Conservation (phyloP, 352 stramenopile species). For the Globisporangium barbulae region DNA sequence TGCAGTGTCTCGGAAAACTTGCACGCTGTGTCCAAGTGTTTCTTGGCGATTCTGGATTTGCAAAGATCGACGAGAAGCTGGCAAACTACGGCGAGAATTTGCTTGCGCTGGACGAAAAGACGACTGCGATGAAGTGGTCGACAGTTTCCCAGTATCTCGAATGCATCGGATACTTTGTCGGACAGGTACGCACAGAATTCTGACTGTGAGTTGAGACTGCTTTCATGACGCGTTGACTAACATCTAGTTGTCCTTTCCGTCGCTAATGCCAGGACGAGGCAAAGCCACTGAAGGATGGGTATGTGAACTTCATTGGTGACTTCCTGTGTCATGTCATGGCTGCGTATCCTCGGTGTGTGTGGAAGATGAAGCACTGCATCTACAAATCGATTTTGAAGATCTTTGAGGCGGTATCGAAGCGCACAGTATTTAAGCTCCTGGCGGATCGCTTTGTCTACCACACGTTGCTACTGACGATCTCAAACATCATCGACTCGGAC, state of each 20-base stretch:
- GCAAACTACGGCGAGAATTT: slow-evolving; percentile 67
- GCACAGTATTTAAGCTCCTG: slow-evolving; percentile 34
- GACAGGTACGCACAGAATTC: slow-evolving; percentile 32
- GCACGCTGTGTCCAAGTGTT: slow-evolving; percentile 42
- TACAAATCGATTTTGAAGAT: slow-evolving; percentile 50
- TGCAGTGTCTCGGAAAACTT: slow-evolving; percentile 52
- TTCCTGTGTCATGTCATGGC: slow-evolving; percentile 58
- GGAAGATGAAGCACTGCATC: slow-evolving; percentile 53
- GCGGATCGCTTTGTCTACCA: slow-evolving; percentile 56
- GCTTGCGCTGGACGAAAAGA: slow-evolving; percentile 47
- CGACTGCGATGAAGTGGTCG: slow-evolving; percentile 53
- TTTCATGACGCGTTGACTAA: neutral
- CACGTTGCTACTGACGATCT: slow-evolving; percentile 63
- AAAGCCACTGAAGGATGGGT: slow-evolving; percentile 35
- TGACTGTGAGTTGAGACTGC: neutral
- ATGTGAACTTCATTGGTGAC: slow-evolving; percentile 51
- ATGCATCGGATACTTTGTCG: slow-evolving; percentile 51
- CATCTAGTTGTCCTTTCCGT: neutral
- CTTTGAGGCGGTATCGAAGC: slow-evolving; percentile 35
- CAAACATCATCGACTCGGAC: slow-evolving; percentile 49
- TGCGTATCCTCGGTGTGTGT: slow-evolving; percentile 59
- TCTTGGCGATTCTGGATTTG: slow-evolving; percentile 42
- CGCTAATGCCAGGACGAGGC: slow-evolving; percentile 19
- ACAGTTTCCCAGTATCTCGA: slow-evolving; percentile 55
- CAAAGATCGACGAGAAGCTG: slow-evolving; percentile 71